phyloP scores from a whole-genome alignment of 495 filamentous ascomycete genomes.

The Hypoxylon cercidicola region DNA sequence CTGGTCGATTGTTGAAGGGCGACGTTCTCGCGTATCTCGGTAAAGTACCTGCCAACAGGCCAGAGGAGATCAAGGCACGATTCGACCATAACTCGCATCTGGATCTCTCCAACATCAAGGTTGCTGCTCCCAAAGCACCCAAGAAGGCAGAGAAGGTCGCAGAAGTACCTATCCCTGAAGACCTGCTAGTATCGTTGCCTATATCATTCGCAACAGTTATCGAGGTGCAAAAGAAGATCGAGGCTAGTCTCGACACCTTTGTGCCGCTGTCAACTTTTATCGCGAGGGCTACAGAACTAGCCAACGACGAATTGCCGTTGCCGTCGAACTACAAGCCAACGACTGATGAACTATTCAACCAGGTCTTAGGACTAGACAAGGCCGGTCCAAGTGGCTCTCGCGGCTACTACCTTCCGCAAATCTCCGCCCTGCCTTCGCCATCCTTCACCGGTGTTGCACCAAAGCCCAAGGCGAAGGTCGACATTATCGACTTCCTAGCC shows the following conservation, averaged over 20 bases:
- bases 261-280: slow-evolving; percentile 90
- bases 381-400: slow-evolving; percentile 53
- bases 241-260: slow-evolving; percentile 76
- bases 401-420: slow-evolving; percentile 76
- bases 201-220: slow-evolving; percentile 81
- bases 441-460: slow-evolving; percentile 42
- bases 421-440: slow-evolving; percentile 66
- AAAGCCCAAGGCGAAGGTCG: slow-evolving; percentile 55
- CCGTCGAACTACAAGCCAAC: slow-evolving; percentile 68
- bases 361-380: slow-evolving; percentile 78
- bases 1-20: slow-evolving; percentile 91
- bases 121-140: slow-evolving; percentile 67
- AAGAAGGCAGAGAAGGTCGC: slow-evolving; percentile 59
- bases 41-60: slow-evolving; percentile 72
- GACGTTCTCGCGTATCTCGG: slow-evolving; percentile 94
- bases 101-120: slow-evolving; percentile 94
- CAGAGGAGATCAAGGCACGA: slow-evolving; percentile 71
- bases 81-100: slow-evolving; percentile 82
- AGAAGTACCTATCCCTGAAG: slow-evolving; percentile 54
- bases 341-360: slow-evolving; percentile 86
- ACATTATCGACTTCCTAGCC: slow-evolving; percentile 83
- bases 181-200: slow-evolving; percentile 70
- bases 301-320: slow-evolving; percentile 84
- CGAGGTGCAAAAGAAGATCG: slow-evolving; percentile 80
- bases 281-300: slow-evolving; percentile 79